Percentiles rank a stretch among this genome's conserved stretches.
phyloP scores from a whole-genome alignment of 768 basidiomycete genomes.

The Lepiota brunneoincarnata region DNA sequence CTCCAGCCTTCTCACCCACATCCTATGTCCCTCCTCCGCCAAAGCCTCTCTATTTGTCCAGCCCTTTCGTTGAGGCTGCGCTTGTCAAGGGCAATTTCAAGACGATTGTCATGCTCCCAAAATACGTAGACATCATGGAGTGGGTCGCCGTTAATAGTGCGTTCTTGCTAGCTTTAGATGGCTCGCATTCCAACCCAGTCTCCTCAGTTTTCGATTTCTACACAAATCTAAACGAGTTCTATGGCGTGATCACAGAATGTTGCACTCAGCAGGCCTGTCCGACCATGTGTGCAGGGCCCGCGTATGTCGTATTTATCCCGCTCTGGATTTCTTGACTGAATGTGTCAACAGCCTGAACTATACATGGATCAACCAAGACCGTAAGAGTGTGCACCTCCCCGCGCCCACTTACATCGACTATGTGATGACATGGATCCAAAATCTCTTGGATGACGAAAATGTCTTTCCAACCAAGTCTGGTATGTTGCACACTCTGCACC shows the following conservation, averaged over 20 bases:
- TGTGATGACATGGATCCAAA: slow-evolving; percentile 96
- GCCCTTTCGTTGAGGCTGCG: slow-evolving; percentile 95
- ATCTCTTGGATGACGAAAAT: slow-evolving; percentile 89
- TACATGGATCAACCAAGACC: slow-evolving; percentile 90
- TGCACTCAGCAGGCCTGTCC: slow-evolving; percentile 89
- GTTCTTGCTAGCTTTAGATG: slow-evolving; percentile 24
- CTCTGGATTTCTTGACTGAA: background rate
- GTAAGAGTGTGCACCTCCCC: slow-evolving; percentile 82
- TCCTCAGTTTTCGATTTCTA: slow-evolving; percentile 95
- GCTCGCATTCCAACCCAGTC: background rate
- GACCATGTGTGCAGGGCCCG: slow-evolving; percentile 88
- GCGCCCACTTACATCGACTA: slow-evolving; percentile 98
- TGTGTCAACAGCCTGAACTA: slow-evolving; percentile 71
- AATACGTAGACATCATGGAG: slow-evolving; percentile 98
- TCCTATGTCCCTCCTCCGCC: background rate
- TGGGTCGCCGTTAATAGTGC: slow-evolving; percentile 83
- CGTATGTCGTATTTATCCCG: slow-evolving; percentile 50
- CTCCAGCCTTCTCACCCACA: background rate
- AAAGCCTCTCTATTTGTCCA: slow-evolving; percentile 78
- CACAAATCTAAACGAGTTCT: slow-evolving; percentile 95
- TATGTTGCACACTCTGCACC: slow-evolving; percentile 29
- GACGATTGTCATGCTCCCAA: slow-evolving; percentile 93
- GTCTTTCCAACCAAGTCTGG: slow-evolving; percentile 96
- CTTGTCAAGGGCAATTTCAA: slow-evolving; percentile 98
- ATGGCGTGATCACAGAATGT: slow-evolving; percentile 91